Conservation (phyloP, 2,329 filamentous ascomycete genomes). For the Stagonosporopsis chrysanthemi region DNA sequence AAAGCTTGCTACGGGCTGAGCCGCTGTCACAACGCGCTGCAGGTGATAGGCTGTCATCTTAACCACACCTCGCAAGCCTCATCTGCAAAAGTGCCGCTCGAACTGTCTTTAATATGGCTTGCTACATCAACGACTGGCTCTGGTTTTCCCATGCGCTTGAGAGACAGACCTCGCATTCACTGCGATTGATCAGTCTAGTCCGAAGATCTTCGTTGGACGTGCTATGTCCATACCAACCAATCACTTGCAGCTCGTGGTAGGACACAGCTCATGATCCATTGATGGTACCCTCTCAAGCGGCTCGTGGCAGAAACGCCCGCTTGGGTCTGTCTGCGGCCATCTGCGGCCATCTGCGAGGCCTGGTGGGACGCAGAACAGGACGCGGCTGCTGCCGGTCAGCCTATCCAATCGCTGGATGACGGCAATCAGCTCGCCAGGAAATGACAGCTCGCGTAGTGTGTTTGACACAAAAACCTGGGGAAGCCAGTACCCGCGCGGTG, state of each 20-base stretch:
- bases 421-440: slow-evolving; percentile 5
- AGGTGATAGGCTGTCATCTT: slow-evolving; percentile 11
- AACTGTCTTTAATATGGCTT: neutral
- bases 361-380: slow-evolving; percentile 21
- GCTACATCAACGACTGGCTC: too few species aligned
- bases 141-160: neutral
- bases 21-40: slow-evolving; percentile 10
- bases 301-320: slow-evolving; percentile 1
- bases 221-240: neutral
- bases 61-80: neutral
- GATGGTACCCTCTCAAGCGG: neutral
- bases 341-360: slow-evolving; percentile 10
- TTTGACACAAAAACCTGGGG: slow-evolving; percentile 23
- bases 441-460: slow-evolving; percentile 27
- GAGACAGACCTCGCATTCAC: neutral
- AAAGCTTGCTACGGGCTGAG: slow-evolving; percentile 8
- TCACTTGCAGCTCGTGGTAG: neutral
- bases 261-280: neutral
- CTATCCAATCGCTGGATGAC: slow-evolving; percentile 7
- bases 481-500: slow-evolving; percentile 30
- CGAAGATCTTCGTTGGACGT: neutral
- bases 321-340: slow-evolving; percentile 1
- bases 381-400: slow-evolving; percentile 9
- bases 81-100: neutral
- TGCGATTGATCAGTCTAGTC: neutral